Percentiles rank a stretch among this genome's conserved stretches.
Evolutionary conservation across 306 rosid genomes (phyloP).

Genomic region (Vigna radiata): DNA sequence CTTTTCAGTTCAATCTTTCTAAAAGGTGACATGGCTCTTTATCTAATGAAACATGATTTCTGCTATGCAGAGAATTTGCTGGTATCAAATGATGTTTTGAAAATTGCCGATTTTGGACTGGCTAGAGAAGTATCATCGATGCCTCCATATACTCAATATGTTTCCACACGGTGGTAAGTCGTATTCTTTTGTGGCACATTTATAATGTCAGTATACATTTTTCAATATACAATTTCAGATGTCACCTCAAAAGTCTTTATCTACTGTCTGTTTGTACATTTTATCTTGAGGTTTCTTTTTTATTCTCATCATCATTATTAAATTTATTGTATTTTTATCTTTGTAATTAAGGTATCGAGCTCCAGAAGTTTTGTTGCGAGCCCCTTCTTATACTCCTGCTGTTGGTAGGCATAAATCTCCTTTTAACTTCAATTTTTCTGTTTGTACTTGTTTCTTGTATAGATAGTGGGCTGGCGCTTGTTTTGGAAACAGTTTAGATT

Average conservation of each 20-base stretch:
- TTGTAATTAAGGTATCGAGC: constrained; percentile 77
- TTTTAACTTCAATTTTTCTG: constrained; percentile 20
- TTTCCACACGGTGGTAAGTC: constrained; percentile 93
- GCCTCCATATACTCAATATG: constrained; percentile 96
- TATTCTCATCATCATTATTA: not conserved
- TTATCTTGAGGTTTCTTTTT: not conserved
- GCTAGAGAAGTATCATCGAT: constrained; percentile 85
- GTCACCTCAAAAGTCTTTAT: constrained; percentile 24
- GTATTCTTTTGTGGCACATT: constrained; percentile 31
- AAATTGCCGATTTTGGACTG: constrained; percentile 89
- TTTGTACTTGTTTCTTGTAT: not conserved
- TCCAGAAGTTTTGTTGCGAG: constrained; percentile 84
- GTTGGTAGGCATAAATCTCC: constrained; percentile 64
- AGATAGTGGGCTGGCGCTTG: not conserved
- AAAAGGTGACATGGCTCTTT: constrained; percentile 23
- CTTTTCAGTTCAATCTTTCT: constrained; percentile 22
- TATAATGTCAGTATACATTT: constrained; percentile 27
- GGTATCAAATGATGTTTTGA: constrained; percentile 76
- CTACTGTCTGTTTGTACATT: not conserved
- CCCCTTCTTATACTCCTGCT: constrained; percentile 78
- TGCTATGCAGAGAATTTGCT: constrained; percentile 73
- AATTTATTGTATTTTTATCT: constrained; percentile 26
- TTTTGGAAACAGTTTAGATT: constrained; percentile 10
- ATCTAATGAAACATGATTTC: constrained; percentile 26
- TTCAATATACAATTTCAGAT: not conserved